These are phyloP conservation scores for Tricholoma sp. DNA, from an alignment of 768 basidiomycete species.

Conservation along the genomic window DNA sequence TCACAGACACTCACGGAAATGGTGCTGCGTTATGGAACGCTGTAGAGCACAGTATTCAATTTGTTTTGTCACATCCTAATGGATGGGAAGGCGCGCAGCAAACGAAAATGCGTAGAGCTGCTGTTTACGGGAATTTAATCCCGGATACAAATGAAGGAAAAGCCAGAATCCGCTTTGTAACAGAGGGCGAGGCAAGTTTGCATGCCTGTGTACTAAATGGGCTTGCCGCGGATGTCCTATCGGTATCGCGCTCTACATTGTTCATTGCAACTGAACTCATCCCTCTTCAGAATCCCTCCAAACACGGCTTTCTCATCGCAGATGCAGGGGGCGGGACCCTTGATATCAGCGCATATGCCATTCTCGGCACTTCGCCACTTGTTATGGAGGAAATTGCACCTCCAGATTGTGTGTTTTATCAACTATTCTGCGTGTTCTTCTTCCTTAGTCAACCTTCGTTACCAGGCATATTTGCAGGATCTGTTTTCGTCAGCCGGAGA, in stretches of 20 bases:
- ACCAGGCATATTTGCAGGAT: constrained; percentile 76
- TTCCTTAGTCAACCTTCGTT: constrained; percentile 1
- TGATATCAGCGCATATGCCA: constrained; percentile 77
- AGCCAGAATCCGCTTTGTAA: constrained; percentile 73
- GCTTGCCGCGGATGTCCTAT: constrained; percentile 71
- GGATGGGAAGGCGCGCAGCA: constrained; percentile 81
- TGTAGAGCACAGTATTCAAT: constrained; percentile 63
- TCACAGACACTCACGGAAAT: constrained; percentile 80
- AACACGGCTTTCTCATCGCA: constrained; percentile 72
- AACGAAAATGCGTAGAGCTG: constrained; percentile 71
- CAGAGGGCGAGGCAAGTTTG: constrained; percentile 79
- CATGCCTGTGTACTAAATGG: constrained; percentile 78
- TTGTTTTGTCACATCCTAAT: constrained; percentile 76
- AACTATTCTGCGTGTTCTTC: not conserved
- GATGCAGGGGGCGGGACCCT: constrained; percentile 81
- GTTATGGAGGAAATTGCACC: constrained; percentile 82
- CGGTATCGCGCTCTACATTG: constrained; percentile 31
- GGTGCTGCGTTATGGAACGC: constrained; percentile 64
- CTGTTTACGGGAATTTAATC: constrained; percentile 66
- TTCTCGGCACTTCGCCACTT: constrained; percentile 62
- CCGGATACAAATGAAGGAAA: constrained; percentile 71
- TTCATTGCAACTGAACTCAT: not conserved
- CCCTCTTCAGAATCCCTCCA: constrained; percentile 54
- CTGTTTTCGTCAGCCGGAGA: constrained; percentile 74
- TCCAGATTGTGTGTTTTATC: constrained; percentile 57